These are phyloP conservation scores for Endoconidiophora polonica DNA, from an alignment of 2,329 filamentous ascomycete species.

Conservation along the genomic window DNA sequence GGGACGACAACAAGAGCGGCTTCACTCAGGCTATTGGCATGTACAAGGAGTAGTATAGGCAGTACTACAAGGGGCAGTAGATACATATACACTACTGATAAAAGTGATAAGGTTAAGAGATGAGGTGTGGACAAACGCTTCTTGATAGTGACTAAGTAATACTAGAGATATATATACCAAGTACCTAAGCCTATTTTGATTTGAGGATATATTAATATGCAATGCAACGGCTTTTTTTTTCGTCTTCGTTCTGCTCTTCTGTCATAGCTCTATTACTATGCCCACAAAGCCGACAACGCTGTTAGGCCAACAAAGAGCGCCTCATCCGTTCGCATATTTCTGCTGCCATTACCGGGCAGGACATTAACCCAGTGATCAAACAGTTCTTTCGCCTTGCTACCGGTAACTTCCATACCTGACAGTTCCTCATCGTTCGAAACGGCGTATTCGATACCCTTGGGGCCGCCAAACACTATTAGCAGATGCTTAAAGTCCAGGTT, in stretches of 20 bases:
- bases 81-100: constrained; percentile 5
- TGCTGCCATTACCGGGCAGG: constrained; percentile 61
- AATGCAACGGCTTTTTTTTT: background rate
- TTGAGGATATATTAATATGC: background rate
- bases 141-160: background rate
- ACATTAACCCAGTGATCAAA: constrained; percentile 81
- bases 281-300: constrained; percentile 44
- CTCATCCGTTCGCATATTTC: constrained; percentile 72
- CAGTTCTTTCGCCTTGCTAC: constrained; percentile 47
- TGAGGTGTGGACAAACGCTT: too few relatives aligned
- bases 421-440: constrained; percentile 43
- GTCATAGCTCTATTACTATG: constrained; percentile 3
- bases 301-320: constrained; percentile 63
- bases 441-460: constrained; percentile 62
- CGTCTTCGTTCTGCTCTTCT: background rate
- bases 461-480: constrained; percentile 64
- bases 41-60: constrained; percentile 14
- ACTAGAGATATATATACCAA: too few relatives aligned
- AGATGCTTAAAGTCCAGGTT: constrained; percentile 45
- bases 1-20: constrained; percentile 23
- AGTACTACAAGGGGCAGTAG: background rate
- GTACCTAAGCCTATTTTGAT: too few relatives aligned
- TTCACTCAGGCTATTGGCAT: constrained; percentile 24
- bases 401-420: constrained; percentile 43
- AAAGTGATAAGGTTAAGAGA: background rate